Evolutionary conservation across 352 stramenopile genomes (phyloP).

Genomic region (Phytophthora citricola): DNA sequence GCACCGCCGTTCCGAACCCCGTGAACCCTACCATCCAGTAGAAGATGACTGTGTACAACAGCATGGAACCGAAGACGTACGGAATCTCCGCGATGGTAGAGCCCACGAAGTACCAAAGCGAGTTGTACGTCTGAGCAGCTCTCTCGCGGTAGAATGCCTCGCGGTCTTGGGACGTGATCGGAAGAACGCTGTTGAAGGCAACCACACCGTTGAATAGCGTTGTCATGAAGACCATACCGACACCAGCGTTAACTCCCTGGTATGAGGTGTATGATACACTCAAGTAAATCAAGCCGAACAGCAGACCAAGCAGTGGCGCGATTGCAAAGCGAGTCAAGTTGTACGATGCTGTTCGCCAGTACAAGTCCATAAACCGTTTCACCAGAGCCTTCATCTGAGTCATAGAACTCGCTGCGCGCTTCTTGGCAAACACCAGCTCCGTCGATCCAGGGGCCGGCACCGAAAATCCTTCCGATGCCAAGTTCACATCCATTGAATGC

Average conservation of each 20-base stretch:
- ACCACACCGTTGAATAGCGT: slow-evolving; percentile 86
- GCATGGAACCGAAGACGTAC: slow-evolving; percentile 53
- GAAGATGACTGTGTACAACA: slow-evolving; percentile 65
- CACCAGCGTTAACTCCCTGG: slow-evolving; percentile 53
- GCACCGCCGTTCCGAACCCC: slow-evolving; percentile 42
- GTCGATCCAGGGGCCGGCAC: slow-evolving; percentile 16
- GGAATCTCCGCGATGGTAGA: slow-evolving; percentile 80
- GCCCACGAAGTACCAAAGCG: slow-evolving; percentile 72
- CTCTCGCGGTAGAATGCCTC: slow-evolving; percentile 90
- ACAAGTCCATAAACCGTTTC: slow-evolving; percentile 47
- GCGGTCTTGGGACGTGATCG: slow-evolving; percentile 72
- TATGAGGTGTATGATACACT: slow-evolving; percentile 53
- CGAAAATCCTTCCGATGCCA: slow-evolving; percentile 36
- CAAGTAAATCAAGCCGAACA: slow-evolving; percentile 58
- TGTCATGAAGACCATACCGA: slow-evolving; percentile 88
- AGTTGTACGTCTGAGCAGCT: slow-evolving; percentile 84
- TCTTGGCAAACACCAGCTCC: slow-evolving; percentile 40
- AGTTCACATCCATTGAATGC: slow-evolving; percentile 24
- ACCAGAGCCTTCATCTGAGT: slow-evolving; percentile 46
- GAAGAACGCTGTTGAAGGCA: slow-evolving; percentile 76
- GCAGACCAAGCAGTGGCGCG: slow-evolving; percentile 37
- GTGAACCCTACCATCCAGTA: slow-evolving; percentile 67
- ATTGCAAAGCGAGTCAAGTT: slow-evolving; percentile 75
- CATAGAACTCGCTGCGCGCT: slow-evolving; percentile 37
- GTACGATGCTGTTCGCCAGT: slow-evolving; percentile 77